These are phyloP conservation scores for Ophiostoma fasciatum DNA, from an alignment of 2,329 filamentous ascomycete species.

Conservation along the genomic window DNA sequence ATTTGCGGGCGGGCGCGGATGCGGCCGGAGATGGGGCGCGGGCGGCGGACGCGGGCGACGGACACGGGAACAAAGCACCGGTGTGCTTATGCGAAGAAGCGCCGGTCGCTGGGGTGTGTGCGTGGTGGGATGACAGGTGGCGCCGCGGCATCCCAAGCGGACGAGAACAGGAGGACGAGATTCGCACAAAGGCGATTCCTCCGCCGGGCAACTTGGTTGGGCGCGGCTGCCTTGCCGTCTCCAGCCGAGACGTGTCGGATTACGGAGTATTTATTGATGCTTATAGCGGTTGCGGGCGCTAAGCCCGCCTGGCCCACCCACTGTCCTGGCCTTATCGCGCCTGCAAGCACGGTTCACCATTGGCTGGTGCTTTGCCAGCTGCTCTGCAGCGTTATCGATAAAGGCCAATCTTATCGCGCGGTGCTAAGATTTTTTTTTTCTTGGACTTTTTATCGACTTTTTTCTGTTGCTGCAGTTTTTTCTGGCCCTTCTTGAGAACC, in stretches of 20 bases:
- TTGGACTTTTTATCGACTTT: slow-evolving; percentile 4
- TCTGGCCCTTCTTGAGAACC: background rate
- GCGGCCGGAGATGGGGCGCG: background rate
- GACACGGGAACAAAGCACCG: background rate
- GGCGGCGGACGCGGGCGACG: too few species aligned
- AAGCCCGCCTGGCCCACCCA: too few species aligned
- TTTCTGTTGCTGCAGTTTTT: too few species aligned
- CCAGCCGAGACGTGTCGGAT: background rate
- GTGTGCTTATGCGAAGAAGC: too few species aligned
- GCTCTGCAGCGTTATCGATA: slow-evolving; percentile 11
- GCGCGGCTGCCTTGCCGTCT: slow-evolving; percentile 6
- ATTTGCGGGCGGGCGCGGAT: slow-evolving; percentile 15
- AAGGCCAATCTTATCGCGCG: slow-evolving; percentile 9
- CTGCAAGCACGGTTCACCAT: slow-evolving; percentile 4
- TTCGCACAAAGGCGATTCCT: too few species aligned
- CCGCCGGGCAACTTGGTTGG: background rate
- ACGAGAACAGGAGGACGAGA: too few species aligned
- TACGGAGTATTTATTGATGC: too few species aligned
- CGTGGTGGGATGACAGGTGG: too few species aligned
- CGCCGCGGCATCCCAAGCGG: too few species aligned
- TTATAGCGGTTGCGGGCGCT: too few species aligned
- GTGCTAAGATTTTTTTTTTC: slow-evolving; percentile 8
- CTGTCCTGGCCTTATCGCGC: slow-evolving; percentile 1
- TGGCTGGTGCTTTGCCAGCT: too few species aligned
- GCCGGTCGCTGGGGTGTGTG: too few species aligned